Evolutionary conservation across 1,284 basidiomycete genomes (phyloP).

Genomic region (Singerocomus inundabilis): DNA sequence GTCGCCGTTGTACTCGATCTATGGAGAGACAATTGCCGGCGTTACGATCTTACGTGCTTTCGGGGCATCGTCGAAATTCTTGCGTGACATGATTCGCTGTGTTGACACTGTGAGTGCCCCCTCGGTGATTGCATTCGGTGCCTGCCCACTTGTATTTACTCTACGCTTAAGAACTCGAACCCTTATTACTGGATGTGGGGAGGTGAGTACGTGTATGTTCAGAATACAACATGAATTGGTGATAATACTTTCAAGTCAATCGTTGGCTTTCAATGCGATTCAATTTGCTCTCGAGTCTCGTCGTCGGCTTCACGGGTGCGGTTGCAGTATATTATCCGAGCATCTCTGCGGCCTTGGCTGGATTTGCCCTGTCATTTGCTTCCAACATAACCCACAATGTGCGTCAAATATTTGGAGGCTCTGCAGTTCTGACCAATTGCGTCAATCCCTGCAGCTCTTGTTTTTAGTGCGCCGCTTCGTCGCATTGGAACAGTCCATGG

Average conservation of each 20-base stretch:
- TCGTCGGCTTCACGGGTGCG: conserved; percentile 72
- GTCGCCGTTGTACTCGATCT: conserved; percentile 90
- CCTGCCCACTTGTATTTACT: background rate
- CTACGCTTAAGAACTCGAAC: conserved; percentile 57
- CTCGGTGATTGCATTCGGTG: background rate
- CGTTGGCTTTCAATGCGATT: conserved; percentile 82
- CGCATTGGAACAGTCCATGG: conserved; percentile 90
- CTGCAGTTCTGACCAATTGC: conserved; percentile 24
- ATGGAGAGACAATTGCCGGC: conserved; percentile 89
- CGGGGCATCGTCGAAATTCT: conserved; percentile 82
- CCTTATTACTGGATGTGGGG: conserved; percentile 86
- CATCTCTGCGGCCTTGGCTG: conserved; percentile 77
- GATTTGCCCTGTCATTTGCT: conserved; percentile 83
- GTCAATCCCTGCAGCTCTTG: conserved; percentile 41
- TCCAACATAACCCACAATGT: conserved; percentile 73
- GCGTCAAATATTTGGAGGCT: conserved; percentile 32
- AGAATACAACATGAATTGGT: background rate
- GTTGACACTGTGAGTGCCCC: conserved; percentile 65
- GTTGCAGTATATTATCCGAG: conserved; percentile 67
- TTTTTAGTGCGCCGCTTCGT: conserved; percentile 71
- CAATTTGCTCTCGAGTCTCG: conserved; percentile 72
- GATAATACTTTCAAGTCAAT: conserved; percentile 50
- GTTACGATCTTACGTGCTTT: conserved; percentile 86
- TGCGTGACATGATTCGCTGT: conserved; percentile 82
- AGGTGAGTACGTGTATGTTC: conserved; percentile 41